Base-by-base conservation (phyloP, 2,329 filamentous ascomycete species). In the Fusarium sp. region DNA sequence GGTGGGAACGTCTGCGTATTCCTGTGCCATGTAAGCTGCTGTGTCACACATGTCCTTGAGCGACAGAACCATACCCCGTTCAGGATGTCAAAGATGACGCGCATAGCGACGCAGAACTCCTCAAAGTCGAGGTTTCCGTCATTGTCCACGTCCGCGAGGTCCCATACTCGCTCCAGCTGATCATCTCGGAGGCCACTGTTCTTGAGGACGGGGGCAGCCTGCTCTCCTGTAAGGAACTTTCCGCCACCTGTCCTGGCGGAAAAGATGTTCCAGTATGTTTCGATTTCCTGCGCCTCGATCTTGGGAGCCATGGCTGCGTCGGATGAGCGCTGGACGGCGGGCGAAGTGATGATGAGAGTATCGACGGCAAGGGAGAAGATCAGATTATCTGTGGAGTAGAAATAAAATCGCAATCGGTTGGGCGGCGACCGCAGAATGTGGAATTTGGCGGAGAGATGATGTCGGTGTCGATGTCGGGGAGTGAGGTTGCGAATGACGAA, bases 71-170 rank as follows among this genome's bases (percentile, higher is more conserved):
- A 64, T 88, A 97, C 94, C 78, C 96, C 96, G 80, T 99, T 99
- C 78, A 99, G 92, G 75, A 98, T 87, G 82, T 99, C 96, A 83
- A 98, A 99, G 79, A 98, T 98, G 80, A 99, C 87, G 80, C 96
- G 91, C 96, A 99, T 99, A 42, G 95, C 96, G 67, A 99, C 96
- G 83, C 96, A 99, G 83, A 99, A 99, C 87, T 99, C 96, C 85
- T 99, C 96, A 86, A 99, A 99, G 85, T 99, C 96, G 64, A 99
- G 88, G 84, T 97, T 97, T 73, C 96, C 96, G 86, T 99, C 96
- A 78, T 95, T 95, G 84, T 99, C 96, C 71, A 99, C 94, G 82
- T 99, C 96, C 67, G 96, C 94, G 72, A 99, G 89, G 80, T 99
- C 96, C 96, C 96, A 99, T 72, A 99, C 94, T 78, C 92, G 90